Base-by-base conservation (phyloP, 768 basidiomycete species). In the Calocybe indica region DNA sequence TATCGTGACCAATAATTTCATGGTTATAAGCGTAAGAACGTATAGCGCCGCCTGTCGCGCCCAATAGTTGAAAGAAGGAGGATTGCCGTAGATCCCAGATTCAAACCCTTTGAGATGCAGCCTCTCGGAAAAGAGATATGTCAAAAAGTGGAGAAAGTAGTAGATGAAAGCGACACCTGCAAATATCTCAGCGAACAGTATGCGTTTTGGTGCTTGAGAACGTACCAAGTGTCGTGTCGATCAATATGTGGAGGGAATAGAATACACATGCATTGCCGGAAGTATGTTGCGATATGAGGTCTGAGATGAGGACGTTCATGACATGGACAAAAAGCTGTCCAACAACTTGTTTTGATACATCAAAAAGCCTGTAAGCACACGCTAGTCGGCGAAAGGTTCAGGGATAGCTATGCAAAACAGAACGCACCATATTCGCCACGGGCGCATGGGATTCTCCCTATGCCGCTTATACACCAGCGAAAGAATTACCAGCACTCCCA, bases 151-250 rank as follows among this genome's bases (percentile, higher is more conserved):
- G 2, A 92, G 74, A 15, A 80, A 70, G 45, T 85, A 53, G 64
- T 92, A 97, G 36, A 98, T 79, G 46, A 93, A 68, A 15, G 74
- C 85, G 47, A 97, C 86, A 50, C 95, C 92, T 92, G 60, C 15
- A 36, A 37, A 36, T 40, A 14, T 3, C 30, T 30, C 32, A 44
- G 13, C 13, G 31, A 11, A 13, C 9, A 12, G 36, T 6, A 33
- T 33, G 31, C 7, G 14, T 29, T 31, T n/a, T 31, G 29, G 13
- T 6, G 32, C 7, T 44, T 28, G 15, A 10, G 9, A 15, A 58
- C 83, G 59, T 53, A 88, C 92, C 95, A 47, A 94, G 72, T 1
- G 92, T 93, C 12, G 90, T 92, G 66, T 98, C 95, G 48, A 97
- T 71, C 28, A 95, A 71, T 42, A 98, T 86, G 58, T 97, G 93